phyloP scores from a whole-genome alignment of 176 grass and related monocot species.

The Saccharum spontaneum region DNA sequence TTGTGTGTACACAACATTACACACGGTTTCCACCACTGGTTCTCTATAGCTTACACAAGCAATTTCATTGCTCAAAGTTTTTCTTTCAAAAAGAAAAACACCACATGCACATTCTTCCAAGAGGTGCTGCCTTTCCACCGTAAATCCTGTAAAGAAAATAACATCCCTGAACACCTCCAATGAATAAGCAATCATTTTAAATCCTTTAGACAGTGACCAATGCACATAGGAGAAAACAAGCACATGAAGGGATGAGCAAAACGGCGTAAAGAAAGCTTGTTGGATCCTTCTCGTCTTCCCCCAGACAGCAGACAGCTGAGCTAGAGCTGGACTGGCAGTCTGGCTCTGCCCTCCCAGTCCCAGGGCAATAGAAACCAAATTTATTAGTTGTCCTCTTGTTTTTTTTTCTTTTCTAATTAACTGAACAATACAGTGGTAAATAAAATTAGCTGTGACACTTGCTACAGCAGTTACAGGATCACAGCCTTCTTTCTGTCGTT shows the following conservation, averaged over 20 bases:
- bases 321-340: constrained; percentile 46
- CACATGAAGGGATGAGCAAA: constrained; percentile 20
- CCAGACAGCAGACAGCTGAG: constrained; percentile 28
- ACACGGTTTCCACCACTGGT: background rate
- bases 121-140: constrained; percentile 12
- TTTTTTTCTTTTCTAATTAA: background rate
- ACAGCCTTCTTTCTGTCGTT: too few species aligned
- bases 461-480: background rate
- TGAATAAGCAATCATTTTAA: background rate
- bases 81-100: background rate
- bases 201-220: background rate
- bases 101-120: background rate
- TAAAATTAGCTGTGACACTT: background rate
- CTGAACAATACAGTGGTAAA: background rate
- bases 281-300: constrained; percentile 44
- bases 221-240: background rate
- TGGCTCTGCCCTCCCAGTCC: background rate
- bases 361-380: constrained; percentile 1
- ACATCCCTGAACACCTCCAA: background rate
- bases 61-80: background rate
- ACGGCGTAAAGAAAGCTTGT: constrained; percentile 33
- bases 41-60: background rate
- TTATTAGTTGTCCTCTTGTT: background rate
- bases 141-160: constrained; percentile 1
- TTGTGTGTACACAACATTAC: background rate